Evolutionary conservation across 257 asterid genomes (phyloP).

Genomic region (Rehmannia glutinosa): DNA sequence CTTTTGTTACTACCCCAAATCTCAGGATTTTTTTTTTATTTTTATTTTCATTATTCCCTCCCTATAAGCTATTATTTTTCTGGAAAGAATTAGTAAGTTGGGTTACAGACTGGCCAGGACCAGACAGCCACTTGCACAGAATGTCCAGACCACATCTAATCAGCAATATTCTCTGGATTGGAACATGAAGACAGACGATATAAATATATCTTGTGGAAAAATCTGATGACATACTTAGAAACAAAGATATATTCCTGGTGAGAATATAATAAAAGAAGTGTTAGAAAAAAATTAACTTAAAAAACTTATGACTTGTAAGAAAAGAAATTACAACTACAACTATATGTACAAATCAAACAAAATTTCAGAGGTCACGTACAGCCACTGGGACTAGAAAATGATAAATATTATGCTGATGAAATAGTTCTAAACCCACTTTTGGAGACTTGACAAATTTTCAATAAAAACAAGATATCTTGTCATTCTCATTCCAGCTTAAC

Average conservation of each 20-base stretch:
- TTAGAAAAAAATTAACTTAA: not conserved
- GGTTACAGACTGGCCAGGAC: too few relatives aligned
- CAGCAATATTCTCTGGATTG: too few relatives aligned
- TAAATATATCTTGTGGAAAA: too few relatives aligned
- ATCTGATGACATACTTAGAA: too few relatives aligned
- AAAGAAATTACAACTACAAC: not conserved
- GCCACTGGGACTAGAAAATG: not conserved
- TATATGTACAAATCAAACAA: constrained; percentile 18
- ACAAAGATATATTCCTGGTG: not conserved
- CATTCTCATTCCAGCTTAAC: constrained; percentile 62
- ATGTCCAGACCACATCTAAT: too few relatives aligned
- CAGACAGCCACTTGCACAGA: too few relatives aligned
- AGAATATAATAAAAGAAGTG: not conserved
- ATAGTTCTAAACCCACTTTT: constrained; percentile 1
- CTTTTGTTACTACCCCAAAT: too few relatives aligned
- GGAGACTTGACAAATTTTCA: not conserved
- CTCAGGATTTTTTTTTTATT: too few relatives aligned
- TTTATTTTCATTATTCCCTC: too few relatives aligned
- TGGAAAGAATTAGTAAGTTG: too few relatives aligned
- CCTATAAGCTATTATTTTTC: too few relatives aligned
- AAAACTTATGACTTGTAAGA: not conserved
- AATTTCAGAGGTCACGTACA: not conserved
- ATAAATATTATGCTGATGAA: not conserved
- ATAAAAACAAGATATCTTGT: not conserved
- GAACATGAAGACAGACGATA: too few relatives aligned